Base-by-base conservation (phyloP, 1,284 basidiomycete genomes). In the Leccinum insigne region DNA sequence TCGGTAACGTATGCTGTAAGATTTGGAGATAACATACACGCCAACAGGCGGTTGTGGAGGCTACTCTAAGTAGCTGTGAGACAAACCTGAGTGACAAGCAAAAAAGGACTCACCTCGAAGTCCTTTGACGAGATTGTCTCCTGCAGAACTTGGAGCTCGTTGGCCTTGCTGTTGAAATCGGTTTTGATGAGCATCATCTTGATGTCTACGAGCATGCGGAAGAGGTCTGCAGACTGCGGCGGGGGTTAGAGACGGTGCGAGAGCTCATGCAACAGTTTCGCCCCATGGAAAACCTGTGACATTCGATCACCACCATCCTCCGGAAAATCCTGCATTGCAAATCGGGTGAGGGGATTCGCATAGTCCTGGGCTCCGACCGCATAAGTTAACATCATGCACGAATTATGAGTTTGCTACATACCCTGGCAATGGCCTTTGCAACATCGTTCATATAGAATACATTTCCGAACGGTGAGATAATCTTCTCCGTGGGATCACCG, bases 321-420 rank as follows among this genome's bases (percentile, higher is more conserved):
- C 1, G 73, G 74, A 63, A 72, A 77, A 44, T 71, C 67, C 26
- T 65, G 58, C 73, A 77, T 73, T 5, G 64, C 35, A 23, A 61
- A 58, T 9, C 67, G 52, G 3, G 68, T 73, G 2, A 73, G 52
- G 11, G 73, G 74, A 61, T 75, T 75, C 13, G 76, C 57, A 63
- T 71, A 73, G 57, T 76, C 74, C 76, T 77, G n/a, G n/a, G 44
- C 16, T 18, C 16, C 44, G n/a, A 16, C 16, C 44, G n/a, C 44
- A 47, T 47, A 47, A 47, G 16, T 16, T 47, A 47, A 16, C n/a
- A 18, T 16, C n/a, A 47, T 47, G 44, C n/a, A 47, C n/a, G 16
- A 47, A 16, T 18, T 16, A 47, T 16, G 44, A 47, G 16, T 47
- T 47, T 38, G 35, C 35, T 38, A 38, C 35, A 38, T 52, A 60